Conservation (phyloP, 306 rosid species). For the Rosa lucieae region DNA sequence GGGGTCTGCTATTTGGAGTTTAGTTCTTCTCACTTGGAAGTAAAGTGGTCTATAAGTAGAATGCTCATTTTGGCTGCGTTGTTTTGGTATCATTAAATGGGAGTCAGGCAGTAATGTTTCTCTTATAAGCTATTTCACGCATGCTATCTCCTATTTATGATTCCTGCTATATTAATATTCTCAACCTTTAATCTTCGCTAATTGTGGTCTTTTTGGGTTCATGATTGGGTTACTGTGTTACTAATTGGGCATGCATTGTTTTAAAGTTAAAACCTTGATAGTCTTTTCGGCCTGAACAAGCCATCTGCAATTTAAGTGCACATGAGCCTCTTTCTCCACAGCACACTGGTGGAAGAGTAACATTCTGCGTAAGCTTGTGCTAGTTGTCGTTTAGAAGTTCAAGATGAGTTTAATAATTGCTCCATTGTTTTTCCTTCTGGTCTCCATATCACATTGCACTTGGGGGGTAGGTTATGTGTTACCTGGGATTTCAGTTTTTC, state of each 20-base stretch:
- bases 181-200: constrained; percentile 71
- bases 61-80: constrained; percentile 56
- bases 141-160: constrained; percentile 37
- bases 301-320: constrained; percentile 37
- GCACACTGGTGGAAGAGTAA: constrained; percentile 34
- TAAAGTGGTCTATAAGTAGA: constrained; percentile 46
- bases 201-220: constrained; percentile 79
- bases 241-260: constrained; percentile 74
- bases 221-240: constrained; percentile 78
- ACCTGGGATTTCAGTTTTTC: constrained; percentile 30
- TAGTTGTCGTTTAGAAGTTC: constrained; percentile 42
- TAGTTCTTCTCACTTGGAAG: constrained; percentile 48
- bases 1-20: constrained; percentile 48
- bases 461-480: constrained; percentile 34
- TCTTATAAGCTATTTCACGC: constrained; percentile 31
- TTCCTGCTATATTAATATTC: constrained; percentile 62
- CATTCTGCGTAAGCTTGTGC: constrained; percentile 31
- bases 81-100: constrained; percentile 53
- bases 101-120: constrained; percentile 71
- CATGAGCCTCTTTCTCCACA: constrained; percentile 30
- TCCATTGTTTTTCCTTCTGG: constrained; percentile 23
- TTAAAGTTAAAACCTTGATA: constrained; percentile 44
- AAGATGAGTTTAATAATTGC: constrained; percentile 36
- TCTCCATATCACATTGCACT: constrained; percentile 18
- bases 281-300: constrained; percentile 50